A percentile compares a stretch with the other conserved stretches of the same genome.
Evolutionary conservation across 2,329 filamentous ascomycete genomes (phyloP).

Genomic region (Cladorrhinum sp.): DNA sequence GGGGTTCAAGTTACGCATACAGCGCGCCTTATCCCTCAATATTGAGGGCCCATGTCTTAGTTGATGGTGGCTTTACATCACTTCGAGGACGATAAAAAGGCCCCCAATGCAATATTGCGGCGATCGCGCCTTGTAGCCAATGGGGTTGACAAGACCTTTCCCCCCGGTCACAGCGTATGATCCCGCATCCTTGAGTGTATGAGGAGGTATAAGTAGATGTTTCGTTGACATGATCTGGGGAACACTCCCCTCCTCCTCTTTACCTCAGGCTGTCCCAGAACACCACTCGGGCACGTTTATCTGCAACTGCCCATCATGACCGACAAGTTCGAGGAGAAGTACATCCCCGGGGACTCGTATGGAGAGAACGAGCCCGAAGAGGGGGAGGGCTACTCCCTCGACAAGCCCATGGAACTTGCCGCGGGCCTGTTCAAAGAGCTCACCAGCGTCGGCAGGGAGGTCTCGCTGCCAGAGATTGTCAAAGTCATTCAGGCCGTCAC

Average conservation of each 20-base stretch:
- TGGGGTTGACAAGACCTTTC: background rate
- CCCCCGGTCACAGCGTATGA: background rate
- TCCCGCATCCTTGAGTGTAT: background rate
- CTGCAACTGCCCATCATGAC: too few relatives aligned
- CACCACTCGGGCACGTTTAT: background rate
- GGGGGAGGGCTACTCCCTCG: constrained; percentile 11
- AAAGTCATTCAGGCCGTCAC: constrained; percentile 10
- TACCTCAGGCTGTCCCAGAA: background rate
- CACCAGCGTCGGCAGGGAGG: constrained; percentile 8
- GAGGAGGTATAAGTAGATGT: background rate
- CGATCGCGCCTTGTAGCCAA: background rate
- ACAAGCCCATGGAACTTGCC: constrained; percentile 9
- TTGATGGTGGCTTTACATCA: background rate
- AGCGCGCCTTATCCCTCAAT: background rate
- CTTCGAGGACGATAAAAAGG: too few relatives aligned
- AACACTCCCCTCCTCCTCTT: background rate
- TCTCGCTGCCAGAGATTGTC: constrained; percentile 5
- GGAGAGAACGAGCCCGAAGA: constrained; percentile 1
- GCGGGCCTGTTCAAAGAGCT: constrained; percentile 12
- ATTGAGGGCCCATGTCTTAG: background rate
- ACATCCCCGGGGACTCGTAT: constrained; percentile 16
- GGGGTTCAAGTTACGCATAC: background rate
- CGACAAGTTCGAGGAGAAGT: constrained; percentile 13
- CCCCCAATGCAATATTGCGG: background rate
- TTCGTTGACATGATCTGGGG: too few relatives aligned